Evolutionary conservation across 2,329 filamentous ascomycete species (phyloP), one percentile per base, ranked within the genome.

Genomic region (Sclerotinia glacialis): DNA sequence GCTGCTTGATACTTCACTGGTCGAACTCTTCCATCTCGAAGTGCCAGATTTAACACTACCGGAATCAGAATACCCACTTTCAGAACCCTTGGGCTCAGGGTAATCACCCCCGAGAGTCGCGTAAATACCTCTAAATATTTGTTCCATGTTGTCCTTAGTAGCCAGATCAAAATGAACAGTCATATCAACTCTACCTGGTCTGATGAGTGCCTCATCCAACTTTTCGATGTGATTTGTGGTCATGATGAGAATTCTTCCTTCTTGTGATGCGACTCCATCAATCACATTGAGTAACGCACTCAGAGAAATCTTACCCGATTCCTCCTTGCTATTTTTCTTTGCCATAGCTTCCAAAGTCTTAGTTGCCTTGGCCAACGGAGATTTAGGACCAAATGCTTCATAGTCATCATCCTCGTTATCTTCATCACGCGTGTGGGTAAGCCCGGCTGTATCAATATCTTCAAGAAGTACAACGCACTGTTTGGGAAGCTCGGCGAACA

Each of bases 401-500:
- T 49, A 50, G 8, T 59, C 58, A 2, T 68, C 54, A 2, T 68
- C 68, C 42, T 68, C 69, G 14, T 71, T 65, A 23, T 69, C 61
- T 28, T 53, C 31, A 68, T 74, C 66, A 65, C 71, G 68, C 55
- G 72, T 70, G 70, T 89, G 84, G 0, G 87, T 89, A 52, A 92
- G 80, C 6, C 89, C 89, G 2, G 89, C 89, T 1, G 84, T 88
- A 74, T 93, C 90, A 65, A 93, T 89, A 70, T 93, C 90, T 75
- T 93, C 90, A 4, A 93, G 83, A 1, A 93, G 82, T 1, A 93
- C 87, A 21, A 92, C 85, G 70, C 90, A 92, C 59, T 87, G 85
- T 18, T 83, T 83, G 0, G 90, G 90, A 4, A 93, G 83, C 49
- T 85, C 83, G 31, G 85, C 79, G 72, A 93, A 92, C 5, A 93